Evolutionary conservation across 179 eudicot genomes (phyloP).

Genomic region (Gypsophila paniculata): DNA sequence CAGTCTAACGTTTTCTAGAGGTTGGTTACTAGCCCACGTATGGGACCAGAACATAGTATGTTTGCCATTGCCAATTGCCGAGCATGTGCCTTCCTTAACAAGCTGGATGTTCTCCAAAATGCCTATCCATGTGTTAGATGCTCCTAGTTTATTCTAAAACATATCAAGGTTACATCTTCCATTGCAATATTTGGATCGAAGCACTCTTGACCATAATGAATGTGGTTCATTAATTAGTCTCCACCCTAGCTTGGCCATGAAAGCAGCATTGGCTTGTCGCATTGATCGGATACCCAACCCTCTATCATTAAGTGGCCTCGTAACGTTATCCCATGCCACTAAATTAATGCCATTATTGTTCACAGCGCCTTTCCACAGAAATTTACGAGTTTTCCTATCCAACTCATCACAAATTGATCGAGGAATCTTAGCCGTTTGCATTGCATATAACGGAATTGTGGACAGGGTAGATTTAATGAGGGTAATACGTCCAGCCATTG

Average conservation of each 20-base stretch:
- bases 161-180: too few relatives aligned
- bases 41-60: too few relatives aligned
- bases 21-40: too few relatives aligned
- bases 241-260: slow-evolving; percentile 1
- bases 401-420: neutral
- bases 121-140: too few relatives aligned
- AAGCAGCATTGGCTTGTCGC: neutral
- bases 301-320: neutral
- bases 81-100: too few relatives aligned
- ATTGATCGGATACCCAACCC: slow-evolving; percentile 1
- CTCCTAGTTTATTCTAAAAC: too few relatives aligned
- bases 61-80: too few relatives aligned
- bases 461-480: neutral
- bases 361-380: neutral
- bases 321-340: neutral
- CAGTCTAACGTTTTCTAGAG: too few relatives aligned
- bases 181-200: neutral
- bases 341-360: neutral
- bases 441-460: neutral
- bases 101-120: too few relatives aligned
- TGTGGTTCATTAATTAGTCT: neutral
- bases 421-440: neutral
- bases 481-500: neutral
- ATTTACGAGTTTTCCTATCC: neutral
- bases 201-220: neutral